phyloP scores from a whole-genome alignment of 345 rosid species.

The Carallia pectinifolia region DNA sequence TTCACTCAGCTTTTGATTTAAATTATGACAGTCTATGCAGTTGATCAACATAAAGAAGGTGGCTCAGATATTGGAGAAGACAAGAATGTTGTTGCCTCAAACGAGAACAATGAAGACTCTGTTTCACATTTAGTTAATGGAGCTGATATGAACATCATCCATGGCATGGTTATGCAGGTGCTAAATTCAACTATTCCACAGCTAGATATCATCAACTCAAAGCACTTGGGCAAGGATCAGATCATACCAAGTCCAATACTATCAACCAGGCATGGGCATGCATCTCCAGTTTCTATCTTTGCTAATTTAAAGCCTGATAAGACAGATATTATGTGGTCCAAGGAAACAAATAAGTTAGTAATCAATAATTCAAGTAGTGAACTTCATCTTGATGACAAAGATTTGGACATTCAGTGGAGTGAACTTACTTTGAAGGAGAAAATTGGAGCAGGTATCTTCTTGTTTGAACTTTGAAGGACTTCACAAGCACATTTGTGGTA shows the following conservation, averaged over 20 bases:
- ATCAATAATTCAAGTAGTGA: slow-evolving; percentile 18
- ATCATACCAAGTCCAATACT: slow-evolving; percentile 12
- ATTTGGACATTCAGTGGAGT: slow-evolving; percentile 23
- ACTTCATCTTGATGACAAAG: slow-evolving; percentile 26
- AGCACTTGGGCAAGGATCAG: slow-evolving; percentile 9
- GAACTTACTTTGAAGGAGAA: slow-evolving; percentile 25
- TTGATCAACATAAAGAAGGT: slow-evolving; percentile 16
- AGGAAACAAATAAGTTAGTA: slow-evolving; percentile 11
- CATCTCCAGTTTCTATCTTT: slow-evolving; percentile 8
- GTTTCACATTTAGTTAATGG: slow-evolving; percentile 13
- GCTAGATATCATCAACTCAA: slow-evolving; percentile 7
- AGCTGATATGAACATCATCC: not conserved
- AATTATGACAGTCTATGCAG: slow-evolving; percentile 16
- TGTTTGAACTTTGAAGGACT: slow-evolving; percentile 5
- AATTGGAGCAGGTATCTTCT: slow-evolving; percentile 29
- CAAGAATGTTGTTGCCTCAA: slow-evolving; percentile 20
- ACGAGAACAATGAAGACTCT: slow-evolving; percentile 19
- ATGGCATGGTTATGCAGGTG: slow-evolving; percentile 19
- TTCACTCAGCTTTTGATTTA: slow-evolving; percentile 5
- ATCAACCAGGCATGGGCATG: slow-evolving; percentile 13
- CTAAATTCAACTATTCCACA: slow-evolving; percentile 10
- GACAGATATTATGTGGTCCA: slow-evolving; percentile 7
- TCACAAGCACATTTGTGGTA: slow-evolving; percentile 6
- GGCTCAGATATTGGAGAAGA: slow-evolving; percentile 16
- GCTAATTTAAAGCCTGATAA: slow-evolving; percentile 19